Evolutionary conservation across 768 basidiomycete species (phyloP).

Genomic region (Terana coerulea): DNA sequence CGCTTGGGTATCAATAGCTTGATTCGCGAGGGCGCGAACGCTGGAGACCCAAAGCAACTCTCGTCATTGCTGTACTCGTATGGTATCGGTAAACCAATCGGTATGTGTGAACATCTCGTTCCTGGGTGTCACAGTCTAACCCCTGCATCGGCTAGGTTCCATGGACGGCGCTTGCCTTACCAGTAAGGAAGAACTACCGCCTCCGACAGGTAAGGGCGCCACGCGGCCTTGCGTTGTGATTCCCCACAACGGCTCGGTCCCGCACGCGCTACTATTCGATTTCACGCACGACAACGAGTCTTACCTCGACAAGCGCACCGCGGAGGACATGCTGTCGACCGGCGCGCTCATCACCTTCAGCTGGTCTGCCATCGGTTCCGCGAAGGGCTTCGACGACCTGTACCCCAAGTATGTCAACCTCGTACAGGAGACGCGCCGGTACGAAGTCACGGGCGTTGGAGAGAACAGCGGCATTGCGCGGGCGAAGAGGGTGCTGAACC

Average conservation of each 20-base stretch:
- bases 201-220: constrained; percentile 82
- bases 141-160: constrained; percentile 53
- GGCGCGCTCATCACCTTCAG: constrained; percentile 93
- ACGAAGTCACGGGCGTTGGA: constrained; percentile 60
- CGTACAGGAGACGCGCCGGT: constrained; percentile 77
- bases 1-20: constrained; percentile 91
- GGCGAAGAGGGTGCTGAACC: constrained; percentile 71
- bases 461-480: constrained; percentile 31
- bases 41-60: constrained; percentile 83
- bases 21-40: constrained; percentile 94
- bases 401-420: constrained; percentile 93
- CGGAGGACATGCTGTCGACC: constrained; percentile 93
- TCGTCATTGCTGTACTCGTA: constrained; percentile 85
- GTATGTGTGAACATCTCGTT: constrained; percentile 36
- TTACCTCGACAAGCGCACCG: constrained; percentile 82
- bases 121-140: no score
- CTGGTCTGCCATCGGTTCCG: constrained; percentile 83
- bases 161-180: constrained; percentile 91
- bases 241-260: constrained; percentile 79
- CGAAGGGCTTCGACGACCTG: constrained; percentile 96
- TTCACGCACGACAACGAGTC: constrained; percentile 98
- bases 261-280: constrained; percentile 94
- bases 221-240: constrained; percentile 69
- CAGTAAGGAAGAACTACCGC: constrained; percentile 67
- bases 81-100: constrained; percentile 92